These are phyloP conservation scores for Polygonum aviculare DNA, from an alignment of 148 eudicot genomes.

Conservation along the genomic window DNA sequence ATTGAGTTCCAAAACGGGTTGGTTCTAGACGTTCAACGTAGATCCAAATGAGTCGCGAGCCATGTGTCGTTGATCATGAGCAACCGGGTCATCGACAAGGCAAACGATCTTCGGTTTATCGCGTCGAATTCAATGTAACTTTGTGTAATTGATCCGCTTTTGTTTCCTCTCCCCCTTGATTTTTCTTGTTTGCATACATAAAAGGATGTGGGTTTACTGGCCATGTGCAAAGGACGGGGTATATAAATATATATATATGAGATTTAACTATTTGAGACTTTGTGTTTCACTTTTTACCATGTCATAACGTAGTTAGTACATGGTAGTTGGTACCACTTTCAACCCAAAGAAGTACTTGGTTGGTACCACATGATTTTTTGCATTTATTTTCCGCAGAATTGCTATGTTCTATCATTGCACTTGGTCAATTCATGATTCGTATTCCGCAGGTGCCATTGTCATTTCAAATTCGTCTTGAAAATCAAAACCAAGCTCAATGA, in stretches of 20 bases:
- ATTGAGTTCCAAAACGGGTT: slow-evolving; percentile 40
- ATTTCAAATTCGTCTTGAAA: too few species aligned
- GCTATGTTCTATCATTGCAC: too few species aligned
- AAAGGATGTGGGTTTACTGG: not conserved
- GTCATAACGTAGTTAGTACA: not conserved
- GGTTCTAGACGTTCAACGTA: slow-evolving; percentile 21
- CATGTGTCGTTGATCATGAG: not conserved
- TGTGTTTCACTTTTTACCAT: not conserved
- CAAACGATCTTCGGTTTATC: not conserved
- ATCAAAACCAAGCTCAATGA: too few species aligned
- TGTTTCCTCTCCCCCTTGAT: not conserved
- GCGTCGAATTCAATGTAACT: slow-evolving; percentile 7
- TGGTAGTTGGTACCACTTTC: not conserved
- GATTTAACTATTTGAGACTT: not conserved
- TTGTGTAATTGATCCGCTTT: slow-evolving; percentile 8
- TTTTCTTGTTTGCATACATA: slow-evolving; percentile 7
- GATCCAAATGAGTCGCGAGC: not conserved
- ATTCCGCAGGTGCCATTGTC: too few species aligned
- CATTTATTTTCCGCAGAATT: not conserved
- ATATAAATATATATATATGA: slow-evolving; percentile 1
- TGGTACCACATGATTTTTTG: not conserved
- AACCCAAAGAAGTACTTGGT: too few species aligned
- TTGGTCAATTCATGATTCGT: not conserved
- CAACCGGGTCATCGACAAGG: not conserved
- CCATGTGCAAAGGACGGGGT: slow-evolving; percentile 7